These are phyloP conservation scores for Actinomortierella wolfii DNA, from an alignment of 371 early-diverging fungal species.

Conservation along the genomic window DNA sequence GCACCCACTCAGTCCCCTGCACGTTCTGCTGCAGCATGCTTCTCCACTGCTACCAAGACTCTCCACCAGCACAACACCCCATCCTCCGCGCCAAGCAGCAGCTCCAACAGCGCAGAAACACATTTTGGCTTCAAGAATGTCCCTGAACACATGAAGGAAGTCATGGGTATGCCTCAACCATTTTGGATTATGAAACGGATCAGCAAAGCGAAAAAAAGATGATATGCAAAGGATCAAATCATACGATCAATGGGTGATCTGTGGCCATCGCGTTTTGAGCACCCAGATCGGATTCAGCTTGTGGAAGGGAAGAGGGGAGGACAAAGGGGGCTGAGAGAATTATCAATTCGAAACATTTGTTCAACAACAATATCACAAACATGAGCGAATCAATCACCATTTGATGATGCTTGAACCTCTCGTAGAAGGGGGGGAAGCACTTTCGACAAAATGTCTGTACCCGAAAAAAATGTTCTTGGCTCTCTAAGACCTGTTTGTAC, in stretches of 20 bases:
- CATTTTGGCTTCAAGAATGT: conserved; percentile 95
- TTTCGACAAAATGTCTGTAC: no score
- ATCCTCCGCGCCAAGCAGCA: conserved; percentile 8
- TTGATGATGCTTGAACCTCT: no score
- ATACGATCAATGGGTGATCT: not conserved
- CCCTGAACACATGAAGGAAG: conserved; percentile 83
- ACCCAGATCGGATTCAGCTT: no score
- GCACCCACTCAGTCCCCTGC: not conserved
- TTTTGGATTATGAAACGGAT: no score
- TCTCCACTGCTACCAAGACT: conserved; percentile 39
- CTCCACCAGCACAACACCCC: conserved; percentile 24
- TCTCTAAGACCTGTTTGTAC: no score
- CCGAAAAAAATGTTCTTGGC: not conserved
- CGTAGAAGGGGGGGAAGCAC: no score
- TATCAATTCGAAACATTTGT: not conserved
- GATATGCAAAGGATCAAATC: not conserved
- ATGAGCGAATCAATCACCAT: no score
- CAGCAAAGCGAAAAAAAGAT: not conserved
- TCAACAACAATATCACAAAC: no score
- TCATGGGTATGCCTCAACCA: conserved; percentile 63
- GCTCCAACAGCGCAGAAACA: conserved; percentile 50
- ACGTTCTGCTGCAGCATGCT: conserved; percentile 20
- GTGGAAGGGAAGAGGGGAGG: no score
- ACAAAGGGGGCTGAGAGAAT: not conserved
- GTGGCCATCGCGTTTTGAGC: not conserved